A percentile compares a stretch with the other conserved stretches of the same genome.
phyloP scores from a whole-genome alignment of 2,329 filamentous ascomycete species.

The Xylaria multiplex region DNA sequence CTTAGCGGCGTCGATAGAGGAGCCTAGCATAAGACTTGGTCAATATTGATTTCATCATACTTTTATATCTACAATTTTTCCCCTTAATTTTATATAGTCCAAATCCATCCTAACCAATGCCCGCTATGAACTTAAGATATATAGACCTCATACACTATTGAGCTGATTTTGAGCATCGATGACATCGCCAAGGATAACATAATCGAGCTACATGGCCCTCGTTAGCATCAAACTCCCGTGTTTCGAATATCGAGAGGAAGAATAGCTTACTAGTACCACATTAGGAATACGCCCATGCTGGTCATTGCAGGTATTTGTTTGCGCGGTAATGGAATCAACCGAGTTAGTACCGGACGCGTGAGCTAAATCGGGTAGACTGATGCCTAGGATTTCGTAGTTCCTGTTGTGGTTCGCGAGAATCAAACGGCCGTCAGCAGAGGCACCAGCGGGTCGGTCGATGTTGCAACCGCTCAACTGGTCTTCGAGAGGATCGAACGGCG shows the following conservation, averaged over 20 bases:
- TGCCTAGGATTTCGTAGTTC: conserved; percentile 49
- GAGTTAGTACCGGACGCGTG: conserved; percentile 58
- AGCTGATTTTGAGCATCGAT: conserved; percentile 52
- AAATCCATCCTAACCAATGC: background rate
- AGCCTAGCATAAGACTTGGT: background rate
- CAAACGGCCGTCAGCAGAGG: conserved; percentile 54
- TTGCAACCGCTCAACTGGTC: conserved; percentile 71
- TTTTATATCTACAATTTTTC: conserved; percentile 16
- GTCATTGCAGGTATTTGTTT: conserved; percentile 49
- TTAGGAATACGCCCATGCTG: conserved; percentile 50
- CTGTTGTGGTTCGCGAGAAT: conserved; percentile 57
- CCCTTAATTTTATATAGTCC: conserved; percentile 16
- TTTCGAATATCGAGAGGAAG: background rate
- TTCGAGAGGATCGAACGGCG: conserved; percentile 71
- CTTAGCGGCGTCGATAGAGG: background rate
- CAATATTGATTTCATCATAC: conserved; percentile 6
- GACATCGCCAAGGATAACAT: conserved; percentile 54
- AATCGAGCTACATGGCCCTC: conserved; percentile 54
- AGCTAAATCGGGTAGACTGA: conserved; percentile 50
- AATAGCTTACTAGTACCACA: conserved; percentile 52
- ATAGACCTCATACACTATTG: conserved; percentile 49
- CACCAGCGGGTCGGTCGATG: conserved; percentile 67
- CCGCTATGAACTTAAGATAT: background rate
- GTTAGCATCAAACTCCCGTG: conserved; percentile 23
- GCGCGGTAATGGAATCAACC: conserved; percentile 57